phyloP scores from a whole-genome alignment of 2,329 filamentous ascomycete genomes.

The Lojkania enalia region DNA sequence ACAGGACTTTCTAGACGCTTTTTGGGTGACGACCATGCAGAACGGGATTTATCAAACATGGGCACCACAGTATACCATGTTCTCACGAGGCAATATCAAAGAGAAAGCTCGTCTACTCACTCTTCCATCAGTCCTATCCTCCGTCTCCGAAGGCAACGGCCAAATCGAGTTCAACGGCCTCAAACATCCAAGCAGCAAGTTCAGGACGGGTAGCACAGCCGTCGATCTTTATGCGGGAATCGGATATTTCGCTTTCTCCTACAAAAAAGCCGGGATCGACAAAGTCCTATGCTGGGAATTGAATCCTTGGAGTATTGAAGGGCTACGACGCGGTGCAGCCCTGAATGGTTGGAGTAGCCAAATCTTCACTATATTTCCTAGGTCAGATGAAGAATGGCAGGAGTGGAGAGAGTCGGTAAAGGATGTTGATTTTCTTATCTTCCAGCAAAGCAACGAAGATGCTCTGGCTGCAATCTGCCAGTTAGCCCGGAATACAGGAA shows the following conservation, averaged over 20 bases:
- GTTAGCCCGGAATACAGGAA: conserved; percentile 7
- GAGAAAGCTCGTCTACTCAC: conserved; percentile 79
- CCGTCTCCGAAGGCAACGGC: conserved; percentile 34
- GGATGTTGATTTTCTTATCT: conserved; percentile 41
- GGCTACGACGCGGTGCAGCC: conserved; percentile 46
- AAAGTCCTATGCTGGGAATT: conserved; percentile 85
- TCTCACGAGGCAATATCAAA: conserved; percentile 84
- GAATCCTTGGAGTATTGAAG: conserved; percentile 61
- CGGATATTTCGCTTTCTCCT: conserved; percentile 90
- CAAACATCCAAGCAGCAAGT: neutral
- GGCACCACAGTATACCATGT: conserved; percentile 93
- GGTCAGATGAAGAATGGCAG: too few species aligned
- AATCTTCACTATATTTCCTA: conserved; percentile 17
- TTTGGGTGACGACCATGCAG: conserved; percentile 80
- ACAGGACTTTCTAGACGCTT: conserved; percentile 65
- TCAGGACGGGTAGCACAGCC: conserved; percentile 31
- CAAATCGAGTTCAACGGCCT: conserved; percentile 16
- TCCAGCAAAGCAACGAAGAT: conserved; percentile 45
- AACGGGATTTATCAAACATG: conserved; percentile 78
- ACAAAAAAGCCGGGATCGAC: conserved; percentile 68
- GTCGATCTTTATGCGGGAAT: conserved; percentile 92
- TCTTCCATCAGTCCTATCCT: conserved; percentile 38
- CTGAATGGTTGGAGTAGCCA: conserved; percentile 45
- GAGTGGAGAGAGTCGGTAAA: neutral
- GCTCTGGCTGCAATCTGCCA: conserved; percentile 33